Evolutionary conservation across 352 stramenopile genomes (phyloP).

Genomic region (Globisporangium carolinianum): DNA sequence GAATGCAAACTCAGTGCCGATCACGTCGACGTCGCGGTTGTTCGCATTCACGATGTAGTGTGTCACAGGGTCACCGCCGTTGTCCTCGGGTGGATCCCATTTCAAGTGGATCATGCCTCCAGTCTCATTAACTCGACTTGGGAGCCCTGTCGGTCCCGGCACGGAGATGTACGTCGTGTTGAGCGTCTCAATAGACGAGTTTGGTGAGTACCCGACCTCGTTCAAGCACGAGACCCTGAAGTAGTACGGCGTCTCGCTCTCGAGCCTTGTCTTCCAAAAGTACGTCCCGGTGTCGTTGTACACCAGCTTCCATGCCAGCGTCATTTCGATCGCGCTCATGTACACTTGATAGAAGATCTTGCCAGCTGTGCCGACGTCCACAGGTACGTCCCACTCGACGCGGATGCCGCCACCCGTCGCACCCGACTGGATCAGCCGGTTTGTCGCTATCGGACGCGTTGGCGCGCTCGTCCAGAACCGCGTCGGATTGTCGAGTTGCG

Average conservation of each 20-base stretch:
- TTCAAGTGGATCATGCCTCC: slow-evolving; percentile 35
- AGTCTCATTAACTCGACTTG: slow-evolving; percentile 15
- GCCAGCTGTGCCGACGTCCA: slow-evolving; percentile 28
- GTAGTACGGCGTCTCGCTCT: slow-evolving; percentile 33
- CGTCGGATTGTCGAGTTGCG: slow-evolving; percentile 2
- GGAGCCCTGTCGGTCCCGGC: slow-evolving; percentile 28
- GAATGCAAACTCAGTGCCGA: slow-evolving; percentile 13
- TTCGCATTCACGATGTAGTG: slow-evolving; percentile 30
- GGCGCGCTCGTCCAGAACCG: slow-evolving; percentile 20
- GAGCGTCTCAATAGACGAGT: slow-evolving; percentile 22
- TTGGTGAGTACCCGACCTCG: slow-evolving; percentile 30
- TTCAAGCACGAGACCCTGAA: slow-evolving; percentile 49
- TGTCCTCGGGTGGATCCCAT: slow-evolving; percentile 41
- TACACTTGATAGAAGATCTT: slow-evolving; percentile 46
- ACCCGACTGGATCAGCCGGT: slow-evolving; percentile 23
- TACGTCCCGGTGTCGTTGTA: slow-evolving; percentile 34
- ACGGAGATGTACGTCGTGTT: slow-evolving; percentile 40
- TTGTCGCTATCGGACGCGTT: slow-evolving; percentile 17
- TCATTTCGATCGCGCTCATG: slow-evolving; percentile 21
- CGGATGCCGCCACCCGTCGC: slow-evolving; percentile 46
- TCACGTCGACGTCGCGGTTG: slow-evolving; percentile 7
- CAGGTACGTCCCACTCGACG: slow-evolving; percentile 30
- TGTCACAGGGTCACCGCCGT: slow-evolving; percentile 39
- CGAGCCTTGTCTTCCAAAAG: slow-evolving; percentile 49
- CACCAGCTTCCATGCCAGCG: slow-evolving; percentile 24